Conservation (phyloP, 495 filamentous ascomycete species). For the Hyaloscypha variabilis region DNA sequence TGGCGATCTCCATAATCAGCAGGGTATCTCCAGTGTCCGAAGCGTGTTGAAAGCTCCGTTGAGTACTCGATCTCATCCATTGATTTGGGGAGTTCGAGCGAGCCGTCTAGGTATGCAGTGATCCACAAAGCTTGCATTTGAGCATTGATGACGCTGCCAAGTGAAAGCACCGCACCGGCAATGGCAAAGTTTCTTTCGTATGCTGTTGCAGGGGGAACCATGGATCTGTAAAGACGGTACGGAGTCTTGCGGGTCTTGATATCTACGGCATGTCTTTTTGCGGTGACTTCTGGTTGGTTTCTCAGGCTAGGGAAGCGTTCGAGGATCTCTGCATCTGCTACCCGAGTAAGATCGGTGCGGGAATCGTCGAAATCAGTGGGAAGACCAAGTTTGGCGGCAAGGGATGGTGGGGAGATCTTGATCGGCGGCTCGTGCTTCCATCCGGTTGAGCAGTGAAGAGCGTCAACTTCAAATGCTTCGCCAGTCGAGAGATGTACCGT, state of each 20-base stretch:
- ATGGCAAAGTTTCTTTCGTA: constrained; percentile 66
- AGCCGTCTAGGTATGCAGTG: constrained; percentile 56
- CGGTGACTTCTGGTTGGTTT: constrained; percentile 47
- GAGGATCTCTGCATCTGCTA: constrained; percentile 70
- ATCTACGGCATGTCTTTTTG: constrained; percentile 45
- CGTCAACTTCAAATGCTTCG: constrained; percentile 57
- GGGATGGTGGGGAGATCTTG: constrained; percentile 59
- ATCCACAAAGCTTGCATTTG: constrained; percentile 77
- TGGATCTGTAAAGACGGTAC: constrained; percentile 65
- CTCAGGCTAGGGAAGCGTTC: constrained; percentile 64
- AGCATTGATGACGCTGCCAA: constrained; percentile 63
- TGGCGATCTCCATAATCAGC: constrained; percentile 62
- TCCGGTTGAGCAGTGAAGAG: constrained; percentile 69
- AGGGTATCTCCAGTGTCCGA: constrained; percentile 69
- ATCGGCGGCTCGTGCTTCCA: constrained; percentile 68
- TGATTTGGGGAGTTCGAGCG: constrained; percentile 24
- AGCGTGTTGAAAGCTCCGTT: constrained; percentile 39
- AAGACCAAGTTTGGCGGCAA: constrained; percentile 36
- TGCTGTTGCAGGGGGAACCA: constrained; percentile 61
- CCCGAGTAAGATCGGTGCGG: constrained; percentile 1
- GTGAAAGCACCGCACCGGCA: constrained; percentile 63
- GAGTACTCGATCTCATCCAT: constrained; percentile 5
- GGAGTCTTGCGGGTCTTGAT: constrained; percentile 44
- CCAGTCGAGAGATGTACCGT: constrained; percentile 60
- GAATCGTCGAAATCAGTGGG: neutral